phyloP scores from a whole-genome alignment of 805 yeast species.

The Brettanomyces custersianus region DNA sequence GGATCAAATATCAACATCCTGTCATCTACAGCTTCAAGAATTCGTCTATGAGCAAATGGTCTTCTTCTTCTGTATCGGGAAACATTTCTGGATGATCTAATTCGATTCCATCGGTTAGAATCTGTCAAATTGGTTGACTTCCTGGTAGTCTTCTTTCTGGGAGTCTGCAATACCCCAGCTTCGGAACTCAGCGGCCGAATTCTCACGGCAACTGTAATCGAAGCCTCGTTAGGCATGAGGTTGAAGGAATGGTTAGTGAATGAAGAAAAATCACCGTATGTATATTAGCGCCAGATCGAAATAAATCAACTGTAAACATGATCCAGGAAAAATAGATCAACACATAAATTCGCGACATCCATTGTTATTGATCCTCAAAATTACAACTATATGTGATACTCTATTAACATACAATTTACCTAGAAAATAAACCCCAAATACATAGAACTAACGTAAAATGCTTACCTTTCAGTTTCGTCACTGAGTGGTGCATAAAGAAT shows the following conservation, averaged over 20 bases:
- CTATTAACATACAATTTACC: too few species aligned
- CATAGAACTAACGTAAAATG: neutral
- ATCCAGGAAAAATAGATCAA: too few species aligned
- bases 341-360: too few species aligned
- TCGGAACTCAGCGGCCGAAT: conserved; percentile 85
- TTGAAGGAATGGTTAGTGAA: neutral
- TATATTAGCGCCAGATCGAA: neutral
- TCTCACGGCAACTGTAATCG: conserved; percentile 69
- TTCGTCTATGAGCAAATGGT: too few species aligned
- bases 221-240: conserved; percentile 28
- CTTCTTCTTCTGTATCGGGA: conserved; percentile 52
- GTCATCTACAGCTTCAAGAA: conserved; percentile 76
- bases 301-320: conserved; percentile 1
- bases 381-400: too few species aligned
- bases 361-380: too few species aligned
- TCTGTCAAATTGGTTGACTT: too few species aligned
- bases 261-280: neutral
- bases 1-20: conserved; percentile 85
- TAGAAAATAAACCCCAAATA: too few species aligned
- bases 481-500: conserved; percentile 88
- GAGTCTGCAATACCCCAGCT: too few species aligned
- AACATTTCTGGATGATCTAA: too few species aligned
- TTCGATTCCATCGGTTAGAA: too few species aligned
- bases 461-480: conserved; percentile 40
- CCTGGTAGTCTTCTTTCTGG: too few species aligned